Conservation (phyloP, 805 yeast genomes). For the Vanderwaltozyma polyspora region DNA sequence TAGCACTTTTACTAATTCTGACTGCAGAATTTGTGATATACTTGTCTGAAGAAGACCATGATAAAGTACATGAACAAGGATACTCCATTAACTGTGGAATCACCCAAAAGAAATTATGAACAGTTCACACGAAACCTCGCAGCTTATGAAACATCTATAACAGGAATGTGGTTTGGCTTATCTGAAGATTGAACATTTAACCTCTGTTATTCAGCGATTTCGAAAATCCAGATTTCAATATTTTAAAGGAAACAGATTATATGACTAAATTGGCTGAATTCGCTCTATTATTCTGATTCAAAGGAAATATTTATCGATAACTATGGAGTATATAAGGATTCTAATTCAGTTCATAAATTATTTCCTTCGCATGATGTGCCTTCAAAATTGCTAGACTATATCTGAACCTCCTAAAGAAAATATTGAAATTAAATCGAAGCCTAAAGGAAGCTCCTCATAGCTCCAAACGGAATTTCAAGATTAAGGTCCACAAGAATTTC, state of each 20-base stretch:
- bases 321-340: not conserved
- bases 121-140: no score
- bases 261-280: conserved; percentile 9
- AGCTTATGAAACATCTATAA: conserved; percentile 11
- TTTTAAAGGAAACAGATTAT: conserved; percentile 7
- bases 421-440: no score
- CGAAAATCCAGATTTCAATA: conserved; percentile 12
- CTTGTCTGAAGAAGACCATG: no score
- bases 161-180: conserved; percentile 16
- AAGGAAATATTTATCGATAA: not conserved
- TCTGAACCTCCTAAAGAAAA: not conserved
- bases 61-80: conserved; percentile 1
- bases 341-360: not conserved
- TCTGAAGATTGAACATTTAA: conserved; percentile 11
- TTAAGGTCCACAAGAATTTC: conserved; percentile 1
- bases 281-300: not conserved
- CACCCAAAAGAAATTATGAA: no score
- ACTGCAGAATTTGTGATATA: no score
- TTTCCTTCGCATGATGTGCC: not conserved
- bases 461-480: not conserved
- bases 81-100: not conserved
- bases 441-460: not conserved
- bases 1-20: no score
- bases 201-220: conserved; percentile 12
- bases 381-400: not conserved